Percentiles rank a stretch among this genome's conserved stretches.
phyloP scores from a whole-genome alignment of 495 filamentous ascomycete species.

The Copromyces sp. region DNA sequence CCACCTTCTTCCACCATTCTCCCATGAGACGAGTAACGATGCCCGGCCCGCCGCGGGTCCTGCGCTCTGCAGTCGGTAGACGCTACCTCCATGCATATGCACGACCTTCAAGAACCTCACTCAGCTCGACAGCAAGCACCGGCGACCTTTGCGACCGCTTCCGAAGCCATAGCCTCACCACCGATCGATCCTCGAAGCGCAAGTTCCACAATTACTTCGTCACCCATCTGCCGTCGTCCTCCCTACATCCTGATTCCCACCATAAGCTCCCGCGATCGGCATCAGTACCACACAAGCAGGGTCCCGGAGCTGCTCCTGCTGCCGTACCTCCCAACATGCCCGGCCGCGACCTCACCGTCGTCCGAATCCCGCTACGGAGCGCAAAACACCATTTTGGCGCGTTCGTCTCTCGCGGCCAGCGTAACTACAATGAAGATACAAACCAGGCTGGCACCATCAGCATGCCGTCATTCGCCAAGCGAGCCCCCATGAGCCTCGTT shows the following conservation, averaged over 20 bases:
- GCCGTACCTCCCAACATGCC: constrained; percentile 46
- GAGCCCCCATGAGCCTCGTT: constrained; percentile 60
- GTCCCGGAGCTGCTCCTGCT: constrained; percentile 43
- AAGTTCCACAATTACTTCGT: constrained; percentile 94
- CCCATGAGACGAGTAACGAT: constrained; percentile 7
- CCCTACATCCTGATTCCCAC: constrained; percentile 79
- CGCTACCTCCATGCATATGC: constrained; percentile 10
- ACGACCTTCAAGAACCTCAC: constrained; percentile 4
- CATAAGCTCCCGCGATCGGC: constrained; percentile 78
- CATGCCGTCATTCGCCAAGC: constrained; percentile 83
- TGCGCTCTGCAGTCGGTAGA: constrained; percentile 8
- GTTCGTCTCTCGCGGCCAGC: constrained; percentile 64
- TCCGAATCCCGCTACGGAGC: constrained; percentile 86
- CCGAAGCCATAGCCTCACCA: neutral
- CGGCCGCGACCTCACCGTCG: constrained; percentile 80
- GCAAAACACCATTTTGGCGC: constrained; percentile 95
- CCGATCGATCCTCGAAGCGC: constrained; percentile 30
- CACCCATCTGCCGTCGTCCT: constrained; percentile 86
- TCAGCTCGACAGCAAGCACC: neutral
- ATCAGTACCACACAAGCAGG: constrained; percentile 65
- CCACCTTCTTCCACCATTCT: constrained; percentile 35
- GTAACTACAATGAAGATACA: constrained; percentile 85
- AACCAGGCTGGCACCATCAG: constrained; percentile 92
- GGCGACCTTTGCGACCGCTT: constrained; percentile 2
- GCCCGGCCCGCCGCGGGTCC: constrained; percentile 1